phyloP scores from a whole-genome alignment of 1,284 basidiomycete genomes.

The Filobasidium uniguttulatum region DNA sequence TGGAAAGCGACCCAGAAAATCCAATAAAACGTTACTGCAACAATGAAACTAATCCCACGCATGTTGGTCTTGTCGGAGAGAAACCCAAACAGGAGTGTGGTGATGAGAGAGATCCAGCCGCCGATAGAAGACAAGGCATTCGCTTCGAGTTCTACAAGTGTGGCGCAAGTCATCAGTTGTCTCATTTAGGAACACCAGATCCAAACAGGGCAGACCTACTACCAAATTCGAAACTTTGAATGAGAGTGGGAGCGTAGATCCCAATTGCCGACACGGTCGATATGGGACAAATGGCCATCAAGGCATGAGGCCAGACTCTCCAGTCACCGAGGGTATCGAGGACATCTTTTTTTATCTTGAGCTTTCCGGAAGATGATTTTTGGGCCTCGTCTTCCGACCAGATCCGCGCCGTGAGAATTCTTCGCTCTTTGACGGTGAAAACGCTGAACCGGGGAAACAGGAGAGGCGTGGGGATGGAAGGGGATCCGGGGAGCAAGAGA shows the following conservation, averaged over 20 bases:
- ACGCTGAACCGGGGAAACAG: constrained; percentile 11
- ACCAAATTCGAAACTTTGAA: constrained; percentile 25
- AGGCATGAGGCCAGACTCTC: constrained; percentile 24
- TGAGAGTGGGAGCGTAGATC: constrained; percentile 19
- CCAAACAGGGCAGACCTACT: constrained; percentile 12
- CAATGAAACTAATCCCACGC: constrained; percentile 17
- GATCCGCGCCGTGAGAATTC: constrained; percentile 22
- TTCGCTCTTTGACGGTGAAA: constrained; percentile 22
- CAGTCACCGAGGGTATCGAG: constrained; percentile 19
- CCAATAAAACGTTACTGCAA: constrained; percentile 10
- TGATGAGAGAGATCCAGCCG: constrained; percentile 18
- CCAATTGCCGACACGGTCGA: constrained; percentile 16
- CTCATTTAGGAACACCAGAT: background rate
- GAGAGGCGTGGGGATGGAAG: constrained; percentile 14
- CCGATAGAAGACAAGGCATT: constrained; percentile 23
- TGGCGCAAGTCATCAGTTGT: background rate
- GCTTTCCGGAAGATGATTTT: background rate
- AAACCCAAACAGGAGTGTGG: constrained; percentile 16
- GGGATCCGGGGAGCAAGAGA: constrained; percentile 19
- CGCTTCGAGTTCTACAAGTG: constrained; percentile 16
- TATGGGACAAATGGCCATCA: constrained; percentile 22
- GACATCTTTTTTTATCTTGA: constrained; percentile 16
- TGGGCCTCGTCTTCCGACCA: constrained; percentile 22
- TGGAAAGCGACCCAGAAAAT: constrained; percentile 22
- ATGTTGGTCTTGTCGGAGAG: constrained; percentile 12